Evolutionary conservation across 2,329 filamentous ascomycete genomes (phyloP), one percentile per base, ranked within the genome.

Genomic region (Pseudocercospora ulei): DNA sequence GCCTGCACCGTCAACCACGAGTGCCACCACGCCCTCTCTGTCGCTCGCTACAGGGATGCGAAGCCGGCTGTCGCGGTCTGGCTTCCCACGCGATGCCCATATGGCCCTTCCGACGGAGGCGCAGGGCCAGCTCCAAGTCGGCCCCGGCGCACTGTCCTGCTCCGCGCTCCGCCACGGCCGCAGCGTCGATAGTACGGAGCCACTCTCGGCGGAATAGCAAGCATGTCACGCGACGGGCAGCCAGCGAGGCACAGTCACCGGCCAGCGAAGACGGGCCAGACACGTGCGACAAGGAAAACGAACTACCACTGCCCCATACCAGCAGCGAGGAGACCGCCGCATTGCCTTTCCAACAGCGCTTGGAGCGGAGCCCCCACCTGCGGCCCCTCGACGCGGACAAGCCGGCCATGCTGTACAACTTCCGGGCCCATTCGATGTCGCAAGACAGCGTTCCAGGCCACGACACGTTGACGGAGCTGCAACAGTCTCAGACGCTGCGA

Each of bases 101-200:
- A 62, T 92, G 84, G 85, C 82, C 79, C 46, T 93, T 92, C 63
- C 79, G 72, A 65, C 78, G 73, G 64, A 78, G 76, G 63, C 75
- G 75, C 61, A 47, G 57, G 34, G 41, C 38, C 38, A 47, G 30
- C 16, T 29, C 43, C 19, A 14, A 27, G 14, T 12, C 37, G 14
- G 26, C 20, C 23, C 42, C 23, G 27, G 44, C 17, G 38, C 47
- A 12, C 6, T 33, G 17, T 11, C 36, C 27, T 8, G 11, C 34
- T 4, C 31, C 16, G 22, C 30, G 12, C 11, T 24, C 38, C 25
- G 31, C 13, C 22, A 40, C 56, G 49, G 46, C 50, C 60, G 44
- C 60, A 49, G 33, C 29, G 7, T 30, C 38, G n/a, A 9, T 33
- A 31, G 24, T 29, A 22, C 39, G 25, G 33, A 34, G 23, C 6